Evolutionary conservation across 2,329 filamentous ascomycete species (phyloP).

Genomic region (Alternaria arbusti): DNA sequence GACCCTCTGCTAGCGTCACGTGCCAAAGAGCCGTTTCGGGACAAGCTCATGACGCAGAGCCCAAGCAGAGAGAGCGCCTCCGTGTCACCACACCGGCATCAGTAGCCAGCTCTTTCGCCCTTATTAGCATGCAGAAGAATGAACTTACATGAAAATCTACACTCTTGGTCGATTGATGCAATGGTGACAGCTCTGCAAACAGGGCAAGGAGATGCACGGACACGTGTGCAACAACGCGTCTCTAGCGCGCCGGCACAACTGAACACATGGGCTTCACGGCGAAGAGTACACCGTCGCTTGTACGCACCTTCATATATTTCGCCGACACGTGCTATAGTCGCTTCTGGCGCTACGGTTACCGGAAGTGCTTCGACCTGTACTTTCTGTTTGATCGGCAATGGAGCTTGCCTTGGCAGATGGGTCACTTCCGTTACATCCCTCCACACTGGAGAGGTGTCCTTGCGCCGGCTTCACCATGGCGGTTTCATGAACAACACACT

Average conservation of each 20-base stretch:
- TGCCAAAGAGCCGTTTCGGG: not conserved
- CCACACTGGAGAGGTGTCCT: constrained; percentile 20
- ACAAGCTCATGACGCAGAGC: not conserved
- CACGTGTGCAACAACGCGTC: constrained; percentile 5
- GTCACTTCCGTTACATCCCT: constrained; percentile 8
- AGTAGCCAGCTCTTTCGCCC: not conserved
- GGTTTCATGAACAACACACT: constrained; percentile 1
- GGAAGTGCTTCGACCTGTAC: constrained; percentile 1
- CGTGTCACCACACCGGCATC: not conserved
- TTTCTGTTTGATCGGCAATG: constrained; percentile 15
- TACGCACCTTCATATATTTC: constrained; percentile 10
- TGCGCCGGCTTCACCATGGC: constrained; percentile 11
- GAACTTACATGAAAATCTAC: not conserved
- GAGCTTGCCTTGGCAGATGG: constrained; percentile 19
- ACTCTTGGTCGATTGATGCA: not conserved
- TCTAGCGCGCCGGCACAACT: constrained; percentile 8
- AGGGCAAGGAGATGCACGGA: not conserved
- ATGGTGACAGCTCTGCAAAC: not conserved
- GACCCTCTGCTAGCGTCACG: constrained; percentile 19
- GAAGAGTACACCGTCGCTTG: constrained; percentile 8
- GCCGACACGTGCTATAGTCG: not conserved
- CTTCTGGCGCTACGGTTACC: constrained; percentile 6
- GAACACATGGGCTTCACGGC: constrained; percentile 3
- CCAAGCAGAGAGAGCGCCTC: not conserved
- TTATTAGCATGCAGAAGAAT: not conserved